Evolutionary conservation across 2,329 filamentous ascomycete species (phyloP), one percentile per base, ranked within the genome.

Genomic region (Blumeria hordei): DNA sequence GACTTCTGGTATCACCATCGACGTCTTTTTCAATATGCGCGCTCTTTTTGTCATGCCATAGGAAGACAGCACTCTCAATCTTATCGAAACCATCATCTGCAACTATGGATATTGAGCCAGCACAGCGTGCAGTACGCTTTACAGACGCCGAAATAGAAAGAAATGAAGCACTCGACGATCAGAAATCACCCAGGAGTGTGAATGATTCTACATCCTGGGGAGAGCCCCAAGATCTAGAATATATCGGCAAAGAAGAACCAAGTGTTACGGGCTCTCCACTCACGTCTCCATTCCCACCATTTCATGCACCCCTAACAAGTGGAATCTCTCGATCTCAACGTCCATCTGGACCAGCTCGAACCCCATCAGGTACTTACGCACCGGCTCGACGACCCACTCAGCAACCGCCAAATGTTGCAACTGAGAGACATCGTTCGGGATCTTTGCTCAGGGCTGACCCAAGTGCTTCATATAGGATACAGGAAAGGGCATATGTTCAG

Each of bases 401-500:
- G 55, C 68, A 71, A 14, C 71, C 73, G 47, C 72, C 70, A 53
- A 70, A 72, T 41, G 61, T 64, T 28, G 67, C 62, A 12, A 43
- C 57, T 33, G 61, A 68, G 36, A 72, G 73, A 55, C 71, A 74
- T 58, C 73, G 78, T 58, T 78, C 75, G 7, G 73, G 71, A 6
- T 80, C 78, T 1, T 70, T 79, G 59, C 67, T 72, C 39, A 70
- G 76, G 36, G 70, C 76, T 57, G 83, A 85, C 62, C 81, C 81
- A 9, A 81, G 82, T 62, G 80, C 80, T 54, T 79, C 83, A 61
- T 86, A 85, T 65, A 73, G 84, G 57, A 85, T 85, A 51, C 87
- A 96, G 68, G 90, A 96, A 68, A 86, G 88, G 66, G 90, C 90
- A 56, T 98, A 98, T 66, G 83, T 96, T 36, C 87, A 94, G 67